phyloP scores from a whole-genome alignment of 495 filamentous ascomycete genomes.

The Podospora sp. region DNA sequence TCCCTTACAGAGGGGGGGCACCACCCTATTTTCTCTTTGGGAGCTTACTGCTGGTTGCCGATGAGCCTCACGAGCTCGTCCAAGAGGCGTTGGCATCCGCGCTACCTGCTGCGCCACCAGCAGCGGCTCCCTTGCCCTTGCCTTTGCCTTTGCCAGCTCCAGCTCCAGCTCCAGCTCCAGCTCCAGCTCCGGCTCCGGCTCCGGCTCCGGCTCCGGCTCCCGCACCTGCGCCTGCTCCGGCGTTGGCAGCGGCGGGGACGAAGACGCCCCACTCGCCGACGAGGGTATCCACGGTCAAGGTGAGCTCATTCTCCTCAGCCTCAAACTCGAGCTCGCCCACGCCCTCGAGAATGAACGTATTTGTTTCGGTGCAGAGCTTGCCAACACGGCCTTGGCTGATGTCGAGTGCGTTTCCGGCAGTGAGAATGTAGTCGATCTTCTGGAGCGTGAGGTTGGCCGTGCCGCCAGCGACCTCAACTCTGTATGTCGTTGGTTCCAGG shows the following conservation, averaged over 20 bases:
- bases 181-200: constrained; percentile 16
- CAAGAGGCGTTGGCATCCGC: constrained; percentile 11
- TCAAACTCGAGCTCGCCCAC: constrained; percentile 48
- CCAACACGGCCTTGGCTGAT: constrained; percentile 37
- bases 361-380: constrained; percentile 38
- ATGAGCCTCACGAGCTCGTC: constrained; percentile 9
- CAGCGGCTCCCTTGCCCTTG: constrained; percentile 5
- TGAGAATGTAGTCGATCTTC: constrained; percentile 47
- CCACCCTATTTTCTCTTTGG: neutral
- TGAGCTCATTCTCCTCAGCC: constrained; percentile 47
- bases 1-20: neutral
- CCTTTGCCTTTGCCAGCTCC: constrained; percentile 16
- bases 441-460: constrained; percentile 36
- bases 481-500: constrained; percentile 41
- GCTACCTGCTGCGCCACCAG: constrained; percentile 9
- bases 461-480: constrained; percentile 35
- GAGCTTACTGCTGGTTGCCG: neutral
- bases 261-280: constrained; percentile 45
- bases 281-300: constrained; percentile 37
- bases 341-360: constrained; percentile 39
- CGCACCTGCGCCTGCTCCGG: constrained; percentile 17
- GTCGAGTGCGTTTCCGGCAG: constrained; percentile 33
- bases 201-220: constrained; percentile 1
- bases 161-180: constrained; percentile 21
- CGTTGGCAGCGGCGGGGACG: constrained; percentile 30